Evolutionary conservation across 805 yeast species (phyloP).

Genomic region (Kodamaea kakaduensis): DNA sequence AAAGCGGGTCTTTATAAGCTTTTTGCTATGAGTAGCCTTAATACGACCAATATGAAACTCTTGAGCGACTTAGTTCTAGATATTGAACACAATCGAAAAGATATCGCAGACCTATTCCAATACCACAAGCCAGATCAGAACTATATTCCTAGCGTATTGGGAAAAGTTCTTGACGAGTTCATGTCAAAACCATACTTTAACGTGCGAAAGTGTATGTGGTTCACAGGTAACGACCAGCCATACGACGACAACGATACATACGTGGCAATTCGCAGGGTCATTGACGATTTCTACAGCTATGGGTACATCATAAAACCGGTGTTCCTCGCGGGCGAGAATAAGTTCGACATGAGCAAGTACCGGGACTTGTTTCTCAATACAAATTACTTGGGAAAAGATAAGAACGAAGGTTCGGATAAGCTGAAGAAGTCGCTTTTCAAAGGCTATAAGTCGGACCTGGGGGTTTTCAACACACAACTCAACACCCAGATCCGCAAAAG

Average conservation of each 20-base stretch:
- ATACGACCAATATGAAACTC: constrained; percentile 52
- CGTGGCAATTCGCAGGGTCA: constrained; percentile 49
- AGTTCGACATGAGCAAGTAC: constrained; percentile 42
- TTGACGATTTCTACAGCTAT: constrained; percentile 56
- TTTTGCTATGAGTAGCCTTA: constrained; percentile 52
- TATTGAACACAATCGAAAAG: constrained; percentile 31
- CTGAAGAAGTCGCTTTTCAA: no score
- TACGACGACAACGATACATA: constrained; percentile 41
- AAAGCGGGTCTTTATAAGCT: constrained; percentile 45
- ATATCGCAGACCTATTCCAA: constrained; percentile 11
- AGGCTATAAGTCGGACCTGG: constrained; percentile 14
- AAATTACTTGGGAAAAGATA: constrained; percentile 27
- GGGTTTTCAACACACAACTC: constrained; percentile 17
- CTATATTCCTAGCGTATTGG: constrained; percentile 39
- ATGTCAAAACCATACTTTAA: constrained; percentile 45
- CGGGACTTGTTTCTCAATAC: constrained; percentile 56
- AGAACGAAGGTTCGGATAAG: neutral
- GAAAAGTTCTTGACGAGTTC: constrained; percentile 54
- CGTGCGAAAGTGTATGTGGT: constrained; percentile 55
- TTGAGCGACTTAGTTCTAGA: constrained; percentile 52
- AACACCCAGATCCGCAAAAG: constrained; percentile 39
- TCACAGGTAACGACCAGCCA: constrained; percentile 77
- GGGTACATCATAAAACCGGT: constrained; percentile 59
- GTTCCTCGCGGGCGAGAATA: constrained; percentile 36
- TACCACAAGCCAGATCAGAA: constrained; percentile 16